Conservation (phyloP, 2,329 filamentous ascomycete species). For the Aspergillus ochraceus region DNA sequence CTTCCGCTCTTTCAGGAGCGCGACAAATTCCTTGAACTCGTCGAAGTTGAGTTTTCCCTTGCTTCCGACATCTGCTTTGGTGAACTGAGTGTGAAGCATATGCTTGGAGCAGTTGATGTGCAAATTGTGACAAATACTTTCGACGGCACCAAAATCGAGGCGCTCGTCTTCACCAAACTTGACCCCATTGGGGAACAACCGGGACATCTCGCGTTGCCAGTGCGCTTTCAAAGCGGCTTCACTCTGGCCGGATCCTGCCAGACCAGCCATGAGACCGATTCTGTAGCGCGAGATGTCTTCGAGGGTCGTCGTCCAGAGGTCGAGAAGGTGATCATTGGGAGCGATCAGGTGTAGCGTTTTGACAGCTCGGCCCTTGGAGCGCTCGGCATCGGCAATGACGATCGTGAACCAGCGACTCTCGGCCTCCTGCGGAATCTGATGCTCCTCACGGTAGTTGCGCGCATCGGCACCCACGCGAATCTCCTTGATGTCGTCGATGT, state of each 20-base stretch:
- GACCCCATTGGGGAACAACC: constrained; percentile 53
- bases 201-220: constrained; percentile 82
- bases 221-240: constrained; percentile 79
- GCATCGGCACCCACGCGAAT: constrained; percentile 82
- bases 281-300: constrained; percentile 82
- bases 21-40: constrained; percentile 82
- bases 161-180: constrained; percentile 61
- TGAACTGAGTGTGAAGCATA: constrained; percentile 72
- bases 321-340: constrained; percentile 68
- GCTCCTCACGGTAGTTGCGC: constrained; percentile 84
- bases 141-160: constrained; percentile 75
- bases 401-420: constrained; percentile 85
- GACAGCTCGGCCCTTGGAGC: constrained; percentile 65
- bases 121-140: constrained; percentile 80
- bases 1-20: constrained; percentile 76
- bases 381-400: constrained; percentile 76
- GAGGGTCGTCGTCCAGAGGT: constrained; percentile 80
- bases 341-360: constrained; percentile 90
- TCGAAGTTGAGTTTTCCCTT: constrained; percentile 70
- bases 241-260: constrained; percentile 73
- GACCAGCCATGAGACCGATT: constrained; percentile 83
- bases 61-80: constrained; percentile 65
- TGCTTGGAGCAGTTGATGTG: constrained; percentile 86
- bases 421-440: constrained; percentile 65
- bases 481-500: constrained; percentile 93